These are phyloP conservation scores for Kwoniella europaea DNA, from an alignment of 768 basidiomycete species.

Conservation along the genomic window DNA sequence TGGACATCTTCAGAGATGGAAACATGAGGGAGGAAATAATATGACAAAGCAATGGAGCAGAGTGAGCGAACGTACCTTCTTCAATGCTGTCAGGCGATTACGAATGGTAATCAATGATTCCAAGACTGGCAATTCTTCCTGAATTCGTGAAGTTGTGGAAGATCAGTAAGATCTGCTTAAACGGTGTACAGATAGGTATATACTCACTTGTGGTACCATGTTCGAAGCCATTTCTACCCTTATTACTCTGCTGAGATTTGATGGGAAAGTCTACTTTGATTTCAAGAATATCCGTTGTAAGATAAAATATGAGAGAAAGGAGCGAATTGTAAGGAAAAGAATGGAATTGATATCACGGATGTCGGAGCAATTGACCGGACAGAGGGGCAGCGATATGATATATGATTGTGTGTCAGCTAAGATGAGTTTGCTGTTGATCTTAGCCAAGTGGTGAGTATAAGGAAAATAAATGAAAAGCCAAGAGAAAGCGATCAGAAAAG, in stretches of 20 bases:
- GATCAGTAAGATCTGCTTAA: conserved; percentile 3
- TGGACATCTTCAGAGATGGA: no score
- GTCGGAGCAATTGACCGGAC: background rate
- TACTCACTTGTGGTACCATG: conserved; percentile 51
- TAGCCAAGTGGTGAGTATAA: background rate
- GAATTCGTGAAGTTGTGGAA: background rate
- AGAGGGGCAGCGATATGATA: no score
- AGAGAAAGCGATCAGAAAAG: background rate
- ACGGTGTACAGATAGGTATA: background rate
- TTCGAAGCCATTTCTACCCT: conserved; percentile 19
- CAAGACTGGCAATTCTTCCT: conserved; percentile 84
- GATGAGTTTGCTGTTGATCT: background rate
- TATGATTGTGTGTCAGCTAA: background rate
- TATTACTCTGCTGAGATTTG: background rate
- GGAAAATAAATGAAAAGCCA: background rate
- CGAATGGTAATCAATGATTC: conserved; percentile 94
- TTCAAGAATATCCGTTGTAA: background rate
- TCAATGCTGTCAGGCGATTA: conserved; percentile 79
- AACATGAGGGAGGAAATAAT: no score
- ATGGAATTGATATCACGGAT: background rate
- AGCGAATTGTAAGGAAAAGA: background rate
- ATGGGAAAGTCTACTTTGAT: background rate
- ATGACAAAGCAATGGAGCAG: no score
- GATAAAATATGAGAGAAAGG: background rate
- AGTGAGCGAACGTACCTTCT: conserved; percentile 44